Evolutionary conservation across 2,329 filamentous ascomycete genomes (phyloP).

Genomic region (Microascus cirrosus): DNA sequence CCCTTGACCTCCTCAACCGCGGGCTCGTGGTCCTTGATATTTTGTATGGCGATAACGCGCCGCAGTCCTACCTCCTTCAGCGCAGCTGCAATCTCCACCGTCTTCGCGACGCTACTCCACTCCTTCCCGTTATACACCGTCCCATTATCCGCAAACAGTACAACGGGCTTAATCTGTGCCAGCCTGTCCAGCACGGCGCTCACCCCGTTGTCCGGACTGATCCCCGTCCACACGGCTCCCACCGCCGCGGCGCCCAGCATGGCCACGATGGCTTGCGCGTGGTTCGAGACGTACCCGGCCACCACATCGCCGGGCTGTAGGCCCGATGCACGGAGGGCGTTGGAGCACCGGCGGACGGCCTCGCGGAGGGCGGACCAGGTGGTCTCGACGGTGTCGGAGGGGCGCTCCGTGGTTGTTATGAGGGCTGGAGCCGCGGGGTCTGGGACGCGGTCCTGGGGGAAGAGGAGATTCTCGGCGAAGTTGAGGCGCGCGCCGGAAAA

Average conservation of each 20-base stretch:
- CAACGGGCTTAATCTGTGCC: constrained; percentile 69
- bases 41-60: constrained; percentile 61
- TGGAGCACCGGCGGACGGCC: constrained; percentile 61
- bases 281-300: constrained; percentile 79
- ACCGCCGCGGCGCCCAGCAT: constrained; percentile 76
- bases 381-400: constrained; percentile 36
- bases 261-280: constrained; percentile 74
- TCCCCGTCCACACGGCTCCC: constrained; percentile 85
- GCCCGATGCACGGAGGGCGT: constrained; percentile 55
- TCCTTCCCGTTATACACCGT: constrained; percentile 85
- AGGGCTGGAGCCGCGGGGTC: constrained; percentile 38
- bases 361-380: constrained; percentile 77
- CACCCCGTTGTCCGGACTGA: constrained; percentile 86
- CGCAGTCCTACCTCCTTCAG: constrained; percentile 51
- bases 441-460: constrained; percentile 41
- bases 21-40: constrained; percentile 18
- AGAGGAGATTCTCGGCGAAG: constrained; percentile 91
- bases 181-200: constrained; percentile 83
- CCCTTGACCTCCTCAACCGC: constrained; percentile 28
- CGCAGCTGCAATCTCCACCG: constrained; percentile 60
- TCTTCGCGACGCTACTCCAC: constrained; percentile 71
- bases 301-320: constrained; percentile 46
- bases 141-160: constrained; percentile 81
- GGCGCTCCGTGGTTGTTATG: constrained; percentile 70
- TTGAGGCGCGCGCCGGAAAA: constrained; percentile 73